A percentile compares a stretch with the other conserved stretches of the same genome.
Evolutionary conservation across 345 rosid species (phyloP).

Genomic region (Mercurialis annua): DNA sequence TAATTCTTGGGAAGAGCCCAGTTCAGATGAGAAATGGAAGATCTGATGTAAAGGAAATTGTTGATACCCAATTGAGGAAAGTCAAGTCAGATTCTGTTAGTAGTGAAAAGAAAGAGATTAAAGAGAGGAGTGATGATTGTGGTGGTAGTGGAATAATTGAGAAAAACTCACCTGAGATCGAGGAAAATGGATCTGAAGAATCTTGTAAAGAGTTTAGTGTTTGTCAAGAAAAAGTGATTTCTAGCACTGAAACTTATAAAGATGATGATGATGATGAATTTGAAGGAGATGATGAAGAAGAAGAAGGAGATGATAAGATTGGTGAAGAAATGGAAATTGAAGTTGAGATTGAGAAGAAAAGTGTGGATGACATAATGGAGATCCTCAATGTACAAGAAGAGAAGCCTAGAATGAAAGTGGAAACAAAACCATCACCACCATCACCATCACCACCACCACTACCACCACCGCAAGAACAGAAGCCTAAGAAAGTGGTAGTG

Average conservation of each 20-base stretch:
- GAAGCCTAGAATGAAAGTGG: constrained; percentile 15
- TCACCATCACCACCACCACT: constrained; percentile 1
- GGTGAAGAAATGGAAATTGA: constrained; percentile 26
- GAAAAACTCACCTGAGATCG: constrained; percentile 25
- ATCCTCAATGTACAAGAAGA: constrained; percentile 29
- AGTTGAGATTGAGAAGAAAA: constrained; percentile 33
- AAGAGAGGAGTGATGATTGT: constrained; percentile 5
- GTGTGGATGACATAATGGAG: constrained; percentile 51
- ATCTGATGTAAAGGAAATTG: constrained; percentile 29
- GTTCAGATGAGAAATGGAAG: constrained; percentile 33
- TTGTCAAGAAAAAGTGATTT: constrained; percentile 47
- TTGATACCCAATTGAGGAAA: constrained; percentile 14
- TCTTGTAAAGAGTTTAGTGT: constrained; percentile 46
- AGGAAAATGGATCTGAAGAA: constrained; percentile 40
- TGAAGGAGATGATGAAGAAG: constrained; percentile 30
- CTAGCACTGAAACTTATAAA: constrained; percentile 19
- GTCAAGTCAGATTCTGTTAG: constrained; percentile 19
- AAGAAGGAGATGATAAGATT: constrained; percentile 27
- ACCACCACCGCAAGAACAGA: constrained; percentile 13
- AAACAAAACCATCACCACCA: not conserved
- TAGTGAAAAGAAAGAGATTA: not conserved
- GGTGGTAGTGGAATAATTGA: constrained; percentile 24
- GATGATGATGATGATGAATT: constrained; percentile 38
- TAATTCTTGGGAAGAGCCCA: constrained; percentile 38
- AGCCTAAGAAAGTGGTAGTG: constrained; percentile 24